These are phyloP conservation scores for Candida awuae DNA, from an alignment of 805 yeast genomes.

Conservation along the genomic window DNA sequence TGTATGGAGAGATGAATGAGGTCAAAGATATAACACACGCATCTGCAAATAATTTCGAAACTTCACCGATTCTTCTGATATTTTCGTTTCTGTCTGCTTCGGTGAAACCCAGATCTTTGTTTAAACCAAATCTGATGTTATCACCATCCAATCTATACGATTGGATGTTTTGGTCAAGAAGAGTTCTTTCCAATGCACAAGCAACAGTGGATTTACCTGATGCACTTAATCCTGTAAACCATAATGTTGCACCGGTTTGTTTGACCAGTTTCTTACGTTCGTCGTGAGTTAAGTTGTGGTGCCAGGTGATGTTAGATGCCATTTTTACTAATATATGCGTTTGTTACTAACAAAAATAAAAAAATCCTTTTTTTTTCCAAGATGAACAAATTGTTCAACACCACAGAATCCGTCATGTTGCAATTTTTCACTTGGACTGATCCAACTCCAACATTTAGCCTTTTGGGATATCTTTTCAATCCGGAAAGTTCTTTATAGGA, in stretches of 20 bases:
- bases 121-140: conserved; percentile 87
- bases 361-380: too few species aligned
- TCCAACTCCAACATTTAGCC: too few species aligned
- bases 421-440: too few species aligned
- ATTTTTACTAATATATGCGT: conserved; percentile 36
- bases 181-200: conserved; percentile 80
- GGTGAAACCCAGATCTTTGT: conserved; percentile 89
- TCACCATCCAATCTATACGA: conserved; percentile 93
- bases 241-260: conserved; percentile 83
- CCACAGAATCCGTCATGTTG: too few species aligned
- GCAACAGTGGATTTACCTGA: conserved; percentile 93
- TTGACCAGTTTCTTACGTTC: conserved; percentile 68
- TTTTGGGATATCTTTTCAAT: too few species aligned
- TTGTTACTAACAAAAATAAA: too few species aligned
- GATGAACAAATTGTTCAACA: too few species aligned
- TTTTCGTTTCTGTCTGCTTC: conserved; percentile 91
- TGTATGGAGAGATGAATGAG: conserved; percentile 89
- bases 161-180: conserved; percentile 59
- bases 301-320: conserved; percentile 98
- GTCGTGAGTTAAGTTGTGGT: conserved; percentile 73
- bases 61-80: conserved; percentile 91
- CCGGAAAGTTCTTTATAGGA: too few species aligned
- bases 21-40: conserved; percentile 83
- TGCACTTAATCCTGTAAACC: conserved; percentile 95
- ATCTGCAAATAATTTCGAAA: conserved; percentile 88